These are phyloP conservation scores for Diplodia mutila DNA, from an alignment of 2,329 filamentous ascomycete genomes.

Conservation along the genomic window DNA sequence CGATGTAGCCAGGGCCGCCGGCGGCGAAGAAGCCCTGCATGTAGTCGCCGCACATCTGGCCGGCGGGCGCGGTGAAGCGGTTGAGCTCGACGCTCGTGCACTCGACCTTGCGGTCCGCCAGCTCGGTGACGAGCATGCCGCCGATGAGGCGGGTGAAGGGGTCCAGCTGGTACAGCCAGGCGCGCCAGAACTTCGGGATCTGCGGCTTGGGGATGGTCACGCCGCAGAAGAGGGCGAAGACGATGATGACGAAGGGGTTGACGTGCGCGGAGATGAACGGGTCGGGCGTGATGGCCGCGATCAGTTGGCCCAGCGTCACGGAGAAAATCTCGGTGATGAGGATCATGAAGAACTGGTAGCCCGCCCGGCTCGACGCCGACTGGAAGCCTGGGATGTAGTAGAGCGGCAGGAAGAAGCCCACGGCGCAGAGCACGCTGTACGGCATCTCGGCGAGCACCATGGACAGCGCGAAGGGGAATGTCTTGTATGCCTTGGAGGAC, in stretches of 20 bases:
- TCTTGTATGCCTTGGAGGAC: conserved; percentile 82
- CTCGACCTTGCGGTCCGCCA: conserved; percentile 66
- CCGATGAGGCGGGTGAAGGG: conserved; percentile 82
- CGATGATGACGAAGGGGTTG: conserved; percentile 82
- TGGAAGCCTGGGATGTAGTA: conserved; percentile 85
- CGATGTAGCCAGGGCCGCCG: conserved; percentile 74
- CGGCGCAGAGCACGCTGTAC: conserved; percentile 78
- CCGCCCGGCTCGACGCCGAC: conserved; percentile 65
- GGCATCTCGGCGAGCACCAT: conserved; percentile 85
- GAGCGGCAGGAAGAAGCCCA: conserved; percentile 78
- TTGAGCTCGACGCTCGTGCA: conserved; percentile 68
- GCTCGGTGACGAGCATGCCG: conserved; percentile 77
- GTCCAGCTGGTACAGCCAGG: conserved; percentile 81
- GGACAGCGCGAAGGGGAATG: conserved; percentile 74
- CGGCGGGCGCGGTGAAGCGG: conserved; percentile 66
- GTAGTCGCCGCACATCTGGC: conserved; percentile 73
- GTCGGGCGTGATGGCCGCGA: conserved; percentile 76
- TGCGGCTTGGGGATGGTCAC: conserved; percentile 78
- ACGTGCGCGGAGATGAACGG: conserved; percentile 78
- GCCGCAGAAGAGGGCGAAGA: conserved; percentile 84
- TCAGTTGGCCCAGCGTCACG: conserved; percentile 72
- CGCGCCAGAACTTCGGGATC: conserved; percentile 78
- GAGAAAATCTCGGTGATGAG: conserved; percentile 84
- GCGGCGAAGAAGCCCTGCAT: conserved; percentile 70
- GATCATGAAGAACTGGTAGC: conserved; percentile 86